Evolutionary conservation across 768 basidiomycete species (phyloP).

Genomic region (Podaxis sp.): DNA sequence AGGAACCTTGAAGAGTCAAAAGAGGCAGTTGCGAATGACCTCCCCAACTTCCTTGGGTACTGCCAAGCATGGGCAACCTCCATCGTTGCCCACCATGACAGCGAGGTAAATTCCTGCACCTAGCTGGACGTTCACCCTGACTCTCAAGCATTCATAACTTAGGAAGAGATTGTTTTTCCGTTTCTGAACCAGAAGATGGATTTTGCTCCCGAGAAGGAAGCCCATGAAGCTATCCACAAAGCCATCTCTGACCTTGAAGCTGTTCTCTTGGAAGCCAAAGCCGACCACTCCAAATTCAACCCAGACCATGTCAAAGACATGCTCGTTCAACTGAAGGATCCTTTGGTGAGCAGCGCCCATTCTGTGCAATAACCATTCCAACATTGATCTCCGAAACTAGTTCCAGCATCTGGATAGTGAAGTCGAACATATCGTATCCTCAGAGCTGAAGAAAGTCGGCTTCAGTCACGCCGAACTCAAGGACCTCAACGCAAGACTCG

Average conservation of each 20-base stretch:
- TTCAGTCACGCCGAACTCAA: constrained; percentile 1
- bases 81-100: neutral
- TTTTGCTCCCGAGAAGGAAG: constrained; percentile 2
- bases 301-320: neutral
- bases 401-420: constrained; percentile 3
- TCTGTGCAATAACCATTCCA: neutral
- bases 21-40: neutral
- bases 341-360: neutral
- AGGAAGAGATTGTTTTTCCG: constrained; percentile 3
- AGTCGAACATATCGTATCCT: constrained; percentile 1
- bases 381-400: neutral
- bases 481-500: neutral
- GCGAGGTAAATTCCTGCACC: neutral
- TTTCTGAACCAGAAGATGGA: constrained; percentile 8
- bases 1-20: neutral
- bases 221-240: neutral
- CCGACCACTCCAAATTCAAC: neutral
- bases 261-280: neutral
- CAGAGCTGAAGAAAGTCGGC: neutral
- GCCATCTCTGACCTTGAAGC: neutral
- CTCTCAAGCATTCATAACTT: no score
- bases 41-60: constrained; percentile 2
- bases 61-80: constrained; percentile 1
- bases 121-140: neutral
- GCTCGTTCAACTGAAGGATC: neutral